Evolutionary conservation across 2,329 filamentous ascomycete species (phyloP), one percentile per base, ranked within the genome.

Genomic region (Colletotrichum sp.): DNA sequence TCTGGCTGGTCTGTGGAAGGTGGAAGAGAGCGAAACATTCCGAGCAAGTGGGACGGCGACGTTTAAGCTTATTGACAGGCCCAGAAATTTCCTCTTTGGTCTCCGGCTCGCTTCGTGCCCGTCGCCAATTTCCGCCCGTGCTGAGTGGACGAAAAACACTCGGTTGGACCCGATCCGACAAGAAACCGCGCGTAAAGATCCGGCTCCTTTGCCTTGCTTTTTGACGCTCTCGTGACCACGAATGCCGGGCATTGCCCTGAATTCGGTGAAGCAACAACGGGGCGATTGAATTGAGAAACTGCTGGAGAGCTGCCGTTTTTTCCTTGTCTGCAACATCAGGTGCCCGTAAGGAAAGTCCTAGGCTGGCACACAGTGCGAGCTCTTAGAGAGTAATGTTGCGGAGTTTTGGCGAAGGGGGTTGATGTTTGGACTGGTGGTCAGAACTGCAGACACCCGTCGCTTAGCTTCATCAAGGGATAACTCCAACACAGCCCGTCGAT

Each of bases 1-100:
- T 52, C n/a, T 52, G 43, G n/a, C 6, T 52, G 43, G 43, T 7
- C 43, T 52, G 48, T 13, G 38, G 34, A 21, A 10, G n/a, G 57
- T 15, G 28, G 34, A 61, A 74, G n/a, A 15, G 28, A 52, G 70
- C 63, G 74, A 73, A 68, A 71, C 60, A 64, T 70, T 67, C 74
- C 71, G 74, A 67, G 24, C 24, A 26, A 55, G 61, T 36, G 66
- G 71, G 55, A 71, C 65, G 28, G 43, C 58, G 48, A 68, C 52
- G 55, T 71, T 71, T 76, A 76, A 76, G 74, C 72, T 76, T 76
- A 75, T 71, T 67, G 72, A 71, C 67, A 75, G 71, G 30, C 74
- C 66, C 52, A 43, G 66, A 38, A 67, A 32, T 63, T 75, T 36
- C 68, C 73, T 52, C 58, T 71, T 74, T 63, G 28, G 30, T 24